A percentile compares a stretch with the other conserved stretches of the same genome.
These are phyloP conservation scores for Podospora tetraspora DNA, from an alignment of 495 filamentous ascomycete species.

Conservation along the genomic window DNA sequence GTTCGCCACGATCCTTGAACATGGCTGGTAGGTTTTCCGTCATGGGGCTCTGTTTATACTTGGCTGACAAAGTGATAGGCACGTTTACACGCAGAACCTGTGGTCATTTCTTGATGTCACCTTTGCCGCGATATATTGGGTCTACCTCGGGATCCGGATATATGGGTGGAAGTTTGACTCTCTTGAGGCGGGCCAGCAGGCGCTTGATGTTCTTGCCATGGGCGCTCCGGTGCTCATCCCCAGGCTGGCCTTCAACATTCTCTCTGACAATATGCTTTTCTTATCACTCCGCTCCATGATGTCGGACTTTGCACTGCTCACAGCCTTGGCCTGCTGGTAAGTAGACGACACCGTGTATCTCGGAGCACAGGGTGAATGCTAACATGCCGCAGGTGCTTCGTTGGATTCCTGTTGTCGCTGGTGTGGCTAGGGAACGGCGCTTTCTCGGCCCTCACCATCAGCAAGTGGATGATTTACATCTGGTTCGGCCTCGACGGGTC, in stretches of 20 bases:
- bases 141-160: slow-evolving; percentile 56
- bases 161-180: slow-evolving; percentile 45
- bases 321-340: slow-evolving; percentile 56
- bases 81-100: slow-evolving; percentile 70
- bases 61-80: slow-evolving; percentile 40
- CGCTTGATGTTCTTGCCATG: slow-evolving; percentile 63
- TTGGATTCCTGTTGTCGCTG: slow-evolving; percentile 66
- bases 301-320: slow-evolving; percentile 62
- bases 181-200: slow-evolving; percentile 43
- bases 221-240: slow-evolving; percentile 65
- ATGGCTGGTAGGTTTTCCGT: slow-evolving; percentile 50
- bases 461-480: slow-evolving; percentile 77
- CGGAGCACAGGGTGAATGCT: background rate
- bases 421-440: slow-evolving; percentile 54
- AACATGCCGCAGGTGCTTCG: slow-evolving; percentile 46
- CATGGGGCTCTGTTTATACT: background rate
- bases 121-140: slow-evolving; percentile 56
- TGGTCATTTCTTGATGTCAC: slow-evolving; percentile 74
- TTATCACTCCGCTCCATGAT: slow-evolving; percentile 69
- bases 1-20: slow-evolving; percentile 64
- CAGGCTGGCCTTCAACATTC: slow-evolving; percentile 67
- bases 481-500: slow-evolving; percentile 76
- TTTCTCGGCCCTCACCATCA: slow-evolving; percentile 49
- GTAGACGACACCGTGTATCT: background rate
- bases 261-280: slow-evolving; percentile 70